Evolutionary conservation across 768 basidiomycete species (phyloP).

Genomic region (Calocybe cyanea): DNA sequence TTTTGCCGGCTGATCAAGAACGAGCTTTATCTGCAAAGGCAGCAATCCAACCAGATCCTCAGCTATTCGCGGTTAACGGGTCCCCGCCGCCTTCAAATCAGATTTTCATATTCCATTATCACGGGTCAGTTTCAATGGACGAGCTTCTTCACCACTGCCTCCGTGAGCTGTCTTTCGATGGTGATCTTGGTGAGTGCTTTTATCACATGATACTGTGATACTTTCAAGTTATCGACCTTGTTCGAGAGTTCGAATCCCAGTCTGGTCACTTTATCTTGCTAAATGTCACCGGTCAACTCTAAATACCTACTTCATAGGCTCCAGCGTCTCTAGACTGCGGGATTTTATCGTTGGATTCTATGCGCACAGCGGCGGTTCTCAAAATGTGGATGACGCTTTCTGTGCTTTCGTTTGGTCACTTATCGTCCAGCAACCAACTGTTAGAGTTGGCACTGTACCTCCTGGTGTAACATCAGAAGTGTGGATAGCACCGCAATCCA

Average conservation of each 20-base stretch:
- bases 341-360: constrained; percentile 73
- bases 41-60: too few species aligned
- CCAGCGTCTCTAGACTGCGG: constrained; percentile 63
- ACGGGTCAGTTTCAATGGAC: too few species aligned
- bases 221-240: constrained; percentile 10
- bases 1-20: too few species aligned
- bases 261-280: constrained; percentile 17
- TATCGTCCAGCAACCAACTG: constrained; percentile 69
- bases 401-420: constrained; percentile 81
- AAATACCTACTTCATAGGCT: constrained; percentile 44
- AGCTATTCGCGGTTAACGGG: too few species aligned
- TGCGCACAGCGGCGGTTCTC: constrained; percentile 33
- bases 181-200: constrained; percentile 72
- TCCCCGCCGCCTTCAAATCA: too few species aligned
- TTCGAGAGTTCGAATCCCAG: constrained; percentile 43
- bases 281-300: constrained; percentile 13
- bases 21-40: too few species aligned
- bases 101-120: too few species aligned
- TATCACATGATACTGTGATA: constrained; percentile 30
- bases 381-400: constrained; percentile 72
- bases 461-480: constrained; percentile 59
- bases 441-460: constrained; percentile 71
- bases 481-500: constrained; percentile 73
- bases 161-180: constrained; percentile 86
- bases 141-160: constrained; percentile 82